Evolutionary conservation across 306 rosid genomes (phyloP).

Genomic region (Comarum palustre): DNA sequence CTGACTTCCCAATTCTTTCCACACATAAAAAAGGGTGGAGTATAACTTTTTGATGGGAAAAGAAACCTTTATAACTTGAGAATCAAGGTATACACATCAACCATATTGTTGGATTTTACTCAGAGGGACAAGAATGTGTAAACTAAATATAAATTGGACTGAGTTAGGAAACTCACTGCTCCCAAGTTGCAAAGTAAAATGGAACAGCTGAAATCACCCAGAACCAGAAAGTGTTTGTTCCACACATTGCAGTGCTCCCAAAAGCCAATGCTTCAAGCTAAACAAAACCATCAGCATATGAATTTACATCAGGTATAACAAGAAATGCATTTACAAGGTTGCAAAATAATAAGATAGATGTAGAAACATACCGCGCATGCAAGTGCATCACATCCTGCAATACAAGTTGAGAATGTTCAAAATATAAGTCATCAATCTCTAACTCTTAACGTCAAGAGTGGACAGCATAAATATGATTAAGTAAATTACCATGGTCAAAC

Average conservation of each 20-base stretch:
- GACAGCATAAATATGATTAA: conserved; percentile 5
- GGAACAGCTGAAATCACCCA: conserved; percentile 94
- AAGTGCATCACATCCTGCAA: conserved; percentile 98
- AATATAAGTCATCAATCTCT: conserved; percentile 29
- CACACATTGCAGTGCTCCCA: conserved; percentile 94
- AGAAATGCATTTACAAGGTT: neutral
- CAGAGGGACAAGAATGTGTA: neutral
- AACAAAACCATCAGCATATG: conserved; percentile 23
- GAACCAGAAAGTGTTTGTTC: conserved; percentile 82
- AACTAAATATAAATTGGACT: neutral
- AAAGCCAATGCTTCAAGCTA: conserved; percentile 90
- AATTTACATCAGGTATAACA: conserved; percentile 15
- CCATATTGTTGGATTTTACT: conserved; percentile 3
- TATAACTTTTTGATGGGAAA: neutral
- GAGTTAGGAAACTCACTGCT: conserved; percentile 60
- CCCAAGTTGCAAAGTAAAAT: conserved; percentile 95
- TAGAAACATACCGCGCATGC: conserved; percentile 79
- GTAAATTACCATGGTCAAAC: conserved; percentile 81
- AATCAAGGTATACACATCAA: neutral
- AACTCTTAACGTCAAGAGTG: conserved; percentile 5
- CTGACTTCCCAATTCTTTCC: neutral
- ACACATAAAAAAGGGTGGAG: neutral
- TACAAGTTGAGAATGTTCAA: conserved; percentile 25
- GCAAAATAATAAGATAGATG: neutral
- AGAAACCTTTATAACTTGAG: neutral